Evolutionary conservation across 106 monocot species (phyloP), one percentile per base, ranked within the genome.

Genomic region (Alisma plantagoaquatica): DNA sequence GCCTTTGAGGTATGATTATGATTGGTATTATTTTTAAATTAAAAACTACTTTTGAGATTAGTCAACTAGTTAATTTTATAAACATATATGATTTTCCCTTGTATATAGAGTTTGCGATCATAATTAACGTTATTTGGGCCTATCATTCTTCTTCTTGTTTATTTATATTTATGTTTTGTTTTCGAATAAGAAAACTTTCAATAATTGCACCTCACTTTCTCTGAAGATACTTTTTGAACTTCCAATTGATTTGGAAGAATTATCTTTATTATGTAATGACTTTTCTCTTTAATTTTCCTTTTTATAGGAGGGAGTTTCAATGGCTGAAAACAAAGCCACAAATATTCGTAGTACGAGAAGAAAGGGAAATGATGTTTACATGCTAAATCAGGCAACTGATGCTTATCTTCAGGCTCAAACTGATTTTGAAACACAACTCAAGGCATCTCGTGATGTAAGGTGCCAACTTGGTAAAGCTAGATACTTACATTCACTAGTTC

Each of bases 401-500:
- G 28, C 28, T 12, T 25, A 41, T 48, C 18, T 58, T 59, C 71
- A 67, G 45, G 54, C 48, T 56, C 65, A 43, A 51, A 38, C 61
- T 10, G 80, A 77, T 24, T 69, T 72, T 29, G 80, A 91, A 49
- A 77, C 71, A 16, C 80, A 80, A 54, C 54, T 91, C 57, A 91
- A 91, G 72, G 77, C 80, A 43, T 84, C 90, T 60, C 80, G 84
- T 56, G 71, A 91, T 46, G 90, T 91, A 80, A 77, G 89, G 80
- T 75, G 74, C 61, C 84, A 71, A 57, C 63, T 67, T 42, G 65
- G 55, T 70, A 65, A 68, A 64, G 60, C 64, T 68, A 56, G 15
- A 23, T 22, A 38, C 35, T 7, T 38, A 38, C n/a, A 38, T 7
- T 7, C 5, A 38, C 5, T 38, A 38, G 14, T 38, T 38, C 35